Percentiles rank a stretch among this genome's conserved stretches.
Evolutionary conservation across 305 asterid species (phyloP).

Genomic region (Solanum hybrid): DNA sequence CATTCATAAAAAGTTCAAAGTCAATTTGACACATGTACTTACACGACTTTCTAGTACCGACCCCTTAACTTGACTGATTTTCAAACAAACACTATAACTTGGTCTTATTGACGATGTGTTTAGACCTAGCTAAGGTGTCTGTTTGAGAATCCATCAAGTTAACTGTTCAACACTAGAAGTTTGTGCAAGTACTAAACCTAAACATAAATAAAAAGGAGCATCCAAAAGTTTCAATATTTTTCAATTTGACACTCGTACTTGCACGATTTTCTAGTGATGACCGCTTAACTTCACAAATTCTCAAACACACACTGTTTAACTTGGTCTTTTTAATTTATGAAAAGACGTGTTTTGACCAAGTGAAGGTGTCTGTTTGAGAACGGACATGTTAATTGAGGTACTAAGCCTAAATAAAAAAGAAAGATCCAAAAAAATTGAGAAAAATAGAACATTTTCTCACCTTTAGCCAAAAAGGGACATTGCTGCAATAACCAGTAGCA

Average conservation of each 20-base stretch:
- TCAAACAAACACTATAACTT: neutral
- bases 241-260: neutral
- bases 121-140: neutral
- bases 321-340: neutral
- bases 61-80: neutral
- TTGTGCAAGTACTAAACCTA: constrained; percentile 7
- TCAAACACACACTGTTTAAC: neutral
- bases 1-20: neutral
- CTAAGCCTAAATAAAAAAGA: neutral
- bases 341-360: neutral
- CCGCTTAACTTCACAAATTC: neutral
- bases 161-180: neutral
- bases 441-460: constrained; percentile 18
- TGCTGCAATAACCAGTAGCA: constrained; percentile 70
- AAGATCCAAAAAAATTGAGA: neutral
- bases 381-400: neutral
- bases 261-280: neutral
- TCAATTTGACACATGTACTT: neutral
- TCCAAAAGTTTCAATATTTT: neutral
- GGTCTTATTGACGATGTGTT: neutral
- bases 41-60: too few species aligned
- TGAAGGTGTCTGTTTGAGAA: neutral
- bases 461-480: constrained; percentile 65
- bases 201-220: neutral
- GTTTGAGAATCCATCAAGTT: neutral